phyloP scores from a whole-genome alignment of 768 basidiomycete genomes.

The Pulveroboletus sp. region DNA sequence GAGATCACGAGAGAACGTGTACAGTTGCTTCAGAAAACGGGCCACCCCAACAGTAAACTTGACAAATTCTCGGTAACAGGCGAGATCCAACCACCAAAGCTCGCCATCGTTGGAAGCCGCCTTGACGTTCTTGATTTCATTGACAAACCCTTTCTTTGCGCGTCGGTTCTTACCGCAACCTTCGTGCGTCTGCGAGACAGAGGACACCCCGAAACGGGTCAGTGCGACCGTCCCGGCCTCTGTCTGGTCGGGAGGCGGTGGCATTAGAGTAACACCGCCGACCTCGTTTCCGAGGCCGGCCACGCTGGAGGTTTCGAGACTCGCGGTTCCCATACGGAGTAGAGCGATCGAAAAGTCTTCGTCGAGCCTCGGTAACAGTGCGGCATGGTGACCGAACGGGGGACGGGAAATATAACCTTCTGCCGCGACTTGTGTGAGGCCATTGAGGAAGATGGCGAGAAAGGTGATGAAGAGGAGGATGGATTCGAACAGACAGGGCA shows the following conservation, averaged over 20 bases:
- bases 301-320: conserved; percentile 68
- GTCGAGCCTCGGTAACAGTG: conserved; percentile 49
- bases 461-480: conserved; percentile 51
- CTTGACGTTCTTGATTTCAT: conserved; percentile 47
- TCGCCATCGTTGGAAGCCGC: conserved; percentile 32
- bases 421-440: conserved; percentile 60
- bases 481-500: conserved; percentile 70
- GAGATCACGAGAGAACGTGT: conserved; percentile 14
- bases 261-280: conserved; percentile 39
- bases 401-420: conserved; percentile 55
- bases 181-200: conserved; percentile 29
- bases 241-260: conserved; percentile 8
- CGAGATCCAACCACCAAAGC: conserved; percentile 34
- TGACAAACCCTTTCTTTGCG: conserved; percentile 38
- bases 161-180: conserved; percentile 20
- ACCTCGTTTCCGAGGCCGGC: conserved; percentile 74
- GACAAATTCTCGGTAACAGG: conserved; percentile 38
- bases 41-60: conserved; percentile 31
- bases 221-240: conserved; percentile 37
- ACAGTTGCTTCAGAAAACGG: conserved; percentile 23
- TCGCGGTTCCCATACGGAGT: conserved; percentile 67
- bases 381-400: conserved; percentile 46
- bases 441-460: conserved; percentile 57
- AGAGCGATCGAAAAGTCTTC: conserved; percentile 73
- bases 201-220: conserved; percentile 39